Conservation (phyloP, 1,139 yeast species). For the Blastobotrys elegans region DNA sequence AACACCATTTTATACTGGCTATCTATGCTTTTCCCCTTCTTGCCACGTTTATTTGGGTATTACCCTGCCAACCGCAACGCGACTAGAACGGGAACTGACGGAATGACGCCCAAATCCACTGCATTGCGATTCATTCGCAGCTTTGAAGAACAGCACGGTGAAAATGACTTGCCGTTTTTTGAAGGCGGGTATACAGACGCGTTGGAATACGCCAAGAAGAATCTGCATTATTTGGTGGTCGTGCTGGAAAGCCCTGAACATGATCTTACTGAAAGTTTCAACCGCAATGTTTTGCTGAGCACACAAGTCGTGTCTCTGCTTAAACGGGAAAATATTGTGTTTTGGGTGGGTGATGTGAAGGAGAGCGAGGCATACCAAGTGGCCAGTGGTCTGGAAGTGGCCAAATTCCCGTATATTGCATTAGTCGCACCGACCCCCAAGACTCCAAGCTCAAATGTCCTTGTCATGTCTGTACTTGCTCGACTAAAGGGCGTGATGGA, state of each 20-base stretch:
- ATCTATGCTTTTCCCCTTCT: conserved; percentile 33
- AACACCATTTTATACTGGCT: conserved; percentile 31
- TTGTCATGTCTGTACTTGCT: conserved; percentile 52
- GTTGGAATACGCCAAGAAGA: conserved; percentile 56
- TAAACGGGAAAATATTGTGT: conserved; percentile 46
- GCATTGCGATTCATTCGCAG: conserved; percentile 38
- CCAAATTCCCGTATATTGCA: conserved; percentile 78
- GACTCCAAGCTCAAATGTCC: conserved; percentile 33
- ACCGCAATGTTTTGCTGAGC: conserved; percentile 52
- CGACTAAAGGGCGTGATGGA: conserved; percentile 56
- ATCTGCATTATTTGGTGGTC: conserved; percentile 66
- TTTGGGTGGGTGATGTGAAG: conserved; percentile 88
- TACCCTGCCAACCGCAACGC: conserved; percentile 34
- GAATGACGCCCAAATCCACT: conserved; percentile 38
- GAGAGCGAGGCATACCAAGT: conserved; percentile 82
- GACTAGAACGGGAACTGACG: conserved; percentile 31
- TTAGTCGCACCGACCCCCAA: conserved; percentile 48
- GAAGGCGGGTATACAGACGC: conserved; percentile 80
- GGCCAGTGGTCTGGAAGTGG: conserved; percentile 67
- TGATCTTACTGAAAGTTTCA: conserved; percentile 54
- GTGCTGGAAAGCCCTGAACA: conserved; percentile 71
- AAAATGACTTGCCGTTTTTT: conserved; percentile 39
- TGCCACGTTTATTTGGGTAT: conserved; percentile 36
- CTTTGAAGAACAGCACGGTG: conserved; percentile 38
- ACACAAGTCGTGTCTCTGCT: conserved; percentile 50